Evolutionary conservation across 208 protist species (phyloP).

Genomic region (Herpetomonas tarakana): DNA sequence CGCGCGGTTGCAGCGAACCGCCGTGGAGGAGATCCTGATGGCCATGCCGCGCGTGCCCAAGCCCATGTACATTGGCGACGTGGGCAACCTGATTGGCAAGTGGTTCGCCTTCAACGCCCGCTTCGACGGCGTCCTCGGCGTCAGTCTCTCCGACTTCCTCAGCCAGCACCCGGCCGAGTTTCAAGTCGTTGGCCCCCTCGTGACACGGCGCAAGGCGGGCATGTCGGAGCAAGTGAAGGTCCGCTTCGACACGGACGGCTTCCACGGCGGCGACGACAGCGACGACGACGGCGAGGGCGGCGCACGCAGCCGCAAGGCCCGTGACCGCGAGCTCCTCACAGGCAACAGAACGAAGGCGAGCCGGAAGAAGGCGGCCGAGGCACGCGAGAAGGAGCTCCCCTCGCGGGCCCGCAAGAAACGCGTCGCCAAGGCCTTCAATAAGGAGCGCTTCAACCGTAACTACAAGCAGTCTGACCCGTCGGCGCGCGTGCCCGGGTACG

Average conservation of each 20-base stretch:
- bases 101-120: constrained; percentile 81
- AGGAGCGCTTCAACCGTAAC: constrained; percentile 76
- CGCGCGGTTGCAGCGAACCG: constrained; percentile 35
- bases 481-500: constrained; percentile 78
- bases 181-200: constrained; percentile 59
- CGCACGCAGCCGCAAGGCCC: constrained; percentile 31
- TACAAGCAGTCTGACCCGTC: constrained; percentile 75
- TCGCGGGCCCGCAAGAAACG: constrained; percentile 63
- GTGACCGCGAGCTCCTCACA: constrained; percentile 68
- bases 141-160: constrained; percentile 70
- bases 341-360: constrained; percentile 15
- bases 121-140: constrained; percentile 74
- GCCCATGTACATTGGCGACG: constrained; percentile 85
- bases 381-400: constrained; percentile 34
- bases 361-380: constrained; percentile 17
- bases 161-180: constrained; percentile 62
- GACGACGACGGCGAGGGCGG: constrained; percentile 30
- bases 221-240: constrained; percentile 63
- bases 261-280: constrained; percentile 27
- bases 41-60: constrained; percentile 69
- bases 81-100: constrained; percentile 86
- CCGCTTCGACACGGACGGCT: constrained; percentile 64
- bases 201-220: constrained; percentile 62
- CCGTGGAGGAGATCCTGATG: constrained; percentile 83
- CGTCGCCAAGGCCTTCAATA: constrained; percentile 66